Percentiles rank a stretch among this genome's conserved stretches.
Evolutionary conservation across 192 early-diverging fungal species (phyloP).

Genomic region (Pecoramyces ruminantium): DNA sequence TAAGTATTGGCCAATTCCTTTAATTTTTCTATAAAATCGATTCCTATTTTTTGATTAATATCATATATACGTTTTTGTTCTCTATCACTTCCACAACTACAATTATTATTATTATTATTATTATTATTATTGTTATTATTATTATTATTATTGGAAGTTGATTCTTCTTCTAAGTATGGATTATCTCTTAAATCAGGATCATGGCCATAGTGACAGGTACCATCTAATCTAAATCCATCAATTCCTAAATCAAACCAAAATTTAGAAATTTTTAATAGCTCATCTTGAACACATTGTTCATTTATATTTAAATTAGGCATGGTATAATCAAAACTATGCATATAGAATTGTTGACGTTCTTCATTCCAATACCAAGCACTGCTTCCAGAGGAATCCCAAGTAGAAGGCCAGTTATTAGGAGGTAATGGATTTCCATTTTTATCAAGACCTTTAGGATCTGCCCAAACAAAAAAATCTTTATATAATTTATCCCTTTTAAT

Average conservation of each 20-base stretch:
- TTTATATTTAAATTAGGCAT: background rate
- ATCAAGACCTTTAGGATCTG: background rate
- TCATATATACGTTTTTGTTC: background rate
- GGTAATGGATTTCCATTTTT: background rate
- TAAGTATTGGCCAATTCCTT: background rate
- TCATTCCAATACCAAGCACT: background rate
- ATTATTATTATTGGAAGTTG: too few species aligned
- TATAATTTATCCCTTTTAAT: background rate
- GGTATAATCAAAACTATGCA: background rate
- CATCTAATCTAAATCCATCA: background rate
- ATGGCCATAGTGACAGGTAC: background rate
- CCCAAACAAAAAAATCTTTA: background rate
- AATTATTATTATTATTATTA: background rate
- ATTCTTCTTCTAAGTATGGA: background rate
- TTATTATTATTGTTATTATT: too few species aligned
- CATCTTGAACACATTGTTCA: background rate
- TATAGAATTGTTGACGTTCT: background rate
- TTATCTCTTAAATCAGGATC: background rate
- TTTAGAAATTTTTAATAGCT: background rate
- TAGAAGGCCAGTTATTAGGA: background rate
- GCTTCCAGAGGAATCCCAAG: background rate
- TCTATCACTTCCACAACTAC: background rate
- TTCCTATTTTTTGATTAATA: background rate
- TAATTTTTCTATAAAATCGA: background rate
- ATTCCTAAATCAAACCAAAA: background rate